Evolutionary conservation across 805 yeast genomes (phyloP).

Genomic region (Yamadazyma sp.): DNA sequence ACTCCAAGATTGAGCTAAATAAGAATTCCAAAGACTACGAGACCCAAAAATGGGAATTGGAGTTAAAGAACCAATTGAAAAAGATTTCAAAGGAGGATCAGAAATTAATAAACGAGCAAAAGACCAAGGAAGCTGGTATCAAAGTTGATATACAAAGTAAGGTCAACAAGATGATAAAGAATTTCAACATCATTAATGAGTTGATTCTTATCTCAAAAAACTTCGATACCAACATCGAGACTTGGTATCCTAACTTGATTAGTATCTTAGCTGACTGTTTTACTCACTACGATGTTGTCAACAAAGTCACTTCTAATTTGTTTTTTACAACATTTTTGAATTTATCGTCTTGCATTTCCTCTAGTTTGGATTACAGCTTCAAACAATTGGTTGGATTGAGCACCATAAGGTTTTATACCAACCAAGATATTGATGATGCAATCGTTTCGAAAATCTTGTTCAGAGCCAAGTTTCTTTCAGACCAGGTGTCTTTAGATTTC

Average conservation of each 20-base stretch:
- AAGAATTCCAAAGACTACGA: constrained; percentile 84
- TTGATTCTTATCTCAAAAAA: constrained; percentile 11
- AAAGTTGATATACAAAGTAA: constrained; percentile 44
- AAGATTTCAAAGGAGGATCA: constrained; percentile 80
- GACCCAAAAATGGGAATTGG: constrained; percentile 86
- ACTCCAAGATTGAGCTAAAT: constrained; percentile 44
- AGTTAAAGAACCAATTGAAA: constrained; percentile 71
- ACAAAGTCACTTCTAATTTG: constrained; percentile 49
- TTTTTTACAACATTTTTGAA: constrained; percentile 18
- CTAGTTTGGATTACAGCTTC: constrained; percentile 13
- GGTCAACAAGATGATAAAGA: constrained; percentile 14
- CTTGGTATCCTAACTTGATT: constrained; percentile 15
- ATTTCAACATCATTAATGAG: constrained; percentile 15
- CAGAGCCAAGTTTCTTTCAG: constrained; percentile 70
- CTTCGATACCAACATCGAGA: constrained; percentile 15
- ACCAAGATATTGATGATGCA: constrained; percentile 49
- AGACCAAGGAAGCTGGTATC: constrained; percentile 58
- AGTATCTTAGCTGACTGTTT: constrained; percentile 29
- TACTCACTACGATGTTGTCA: constrained; percentile 55
- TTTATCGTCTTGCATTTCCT: constrained; percentile 10
- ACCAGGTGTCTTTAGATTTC: constrained; percentile 58
- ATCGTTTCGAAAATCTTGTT: constrained; percentile 65
- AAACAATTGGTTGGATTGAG: constrained; percentile 7
- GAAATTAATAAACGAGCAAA: constrained; percentile 56
- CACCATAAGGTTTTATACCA: constrained; percentile 53